Evolutionary conservation across 352 stramenopile species (phyloP), one percentile per base, ranked within the genome.

Genomic region (Globisporangium paddicum): DNA sequence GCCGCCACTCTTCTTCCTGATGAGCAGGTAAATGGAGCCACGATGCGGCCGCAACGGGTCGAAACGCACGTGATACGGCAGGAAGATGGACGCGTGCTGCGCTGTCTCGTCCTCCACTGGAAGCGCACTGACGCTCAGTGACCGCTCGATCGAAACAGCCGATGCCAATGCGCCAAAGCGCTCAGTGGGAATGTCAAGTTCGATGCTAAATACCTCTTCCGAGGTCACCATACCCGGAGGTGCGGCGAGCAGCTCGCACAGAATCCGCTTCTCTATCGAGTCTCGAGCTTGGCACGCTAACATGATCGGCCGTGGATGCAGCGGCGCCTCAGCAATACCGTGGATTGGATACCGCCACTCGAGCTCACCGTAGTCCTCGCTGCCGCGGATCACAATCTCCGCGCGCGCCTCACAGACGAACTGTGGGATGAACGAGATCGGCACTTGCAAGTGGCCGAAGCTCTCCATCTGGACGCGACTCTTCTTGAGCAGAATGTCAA

Each of bases 371-470:
- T 88, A 90, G 9, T 83, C 71, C 8, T 86, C 77, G n/a, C 71
- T 68, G 9, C 85, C 82, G 25, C 73, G 72, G 13, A 95, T 77
- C 0, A 90, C 68, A 1, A 95, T 78, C 50, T 90, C 72, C 0
- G 79, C 80, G n/a, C 71, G 75, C 3, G 73, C 75, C 58, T 90
- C 81, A 23, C 75, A 86, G 13, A 93, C 85, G 40, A 60, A 77
- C 37, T 77, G 71, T 23, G 94, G 94, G 3, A 87, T 53, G 62
- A 98, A 98, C 6, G 75, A 91, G 37, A 98, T 93, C 1, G 94
- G 92, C 1, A 98, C 77, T 59, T 98, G 92, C 11, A 97, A 54
- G 2, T 80, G 69, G 0, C 71, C 71, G 61, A 97, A 97, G 11
- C 85, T 79, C 26, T 93, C 76, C 2, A 98, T 69, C n/a, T 87